These are phyloP conservation scores for Penicillium aurantiogriseum DNA, from an alignment of 2,329 filamentous ascomycete genomes.

Conservation along the genomic window DNA sequence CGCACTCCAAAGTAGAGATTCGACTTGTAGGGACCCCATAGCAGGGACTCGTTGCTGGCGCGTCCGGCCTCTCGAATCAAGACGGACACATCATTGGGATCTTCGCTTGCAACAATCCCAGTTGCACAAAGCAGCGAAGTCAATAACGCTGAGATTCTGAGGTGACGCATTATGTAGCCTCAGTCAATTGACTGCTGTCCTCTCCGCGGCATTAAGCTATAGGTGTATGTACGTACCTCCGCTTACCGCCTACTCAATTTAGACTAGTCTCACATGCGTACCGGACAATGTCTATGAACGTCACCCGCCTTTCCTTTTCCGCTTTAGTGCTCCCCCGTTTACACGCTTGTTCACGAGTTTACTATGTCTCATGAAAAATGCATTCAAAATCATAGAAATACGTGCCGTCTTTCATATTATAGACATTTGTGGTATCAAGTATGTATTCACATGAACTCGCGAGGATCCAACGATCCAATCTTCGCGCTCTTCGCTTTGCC, in stretches of 20 bases:
- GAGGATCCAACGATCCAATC: conserved; percentile 65
- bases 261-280: not conserved
- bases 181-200: conserved; percentile 22
- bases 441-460: conserved; percentile 48
- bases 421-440: conserved; percentile 2
- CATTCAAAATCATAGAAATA: not conserved
- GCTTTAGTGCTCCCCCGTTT: not conserved
- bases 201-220: conserved; percentile 23
- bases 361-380: not conserved
- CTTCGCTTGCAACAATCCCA: conserved; percentile 30
- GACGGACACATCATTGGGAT: conserved; percentile 34
- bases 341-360: not conserved
- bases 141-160: conserved; percentile 27
- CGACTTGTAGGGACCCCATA: conserved; percentile 94
- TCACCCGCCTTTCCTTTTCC: not conserved
- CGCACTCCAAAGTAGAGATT: conserved; percentile 93
- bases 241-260: not conserved
- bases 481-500: conserved; percentile 67
- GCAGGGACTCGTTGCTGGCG: conserved; percentile 73
- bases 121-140: conserved; percentile 29
- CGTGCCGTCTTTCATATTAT: not conserved
- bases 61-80: conserved; percentile 42
- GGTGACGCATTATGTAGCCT: conserved; percentile 32
- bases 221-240: not conserved
- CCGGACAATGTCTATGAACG: not conserved